Evolutionary conservation across 768 basidiomycete genomes (phyloP), one percentile per base, ranked within the genome.

Genomic region (Sporobolomyces pararoseus): DNA sequence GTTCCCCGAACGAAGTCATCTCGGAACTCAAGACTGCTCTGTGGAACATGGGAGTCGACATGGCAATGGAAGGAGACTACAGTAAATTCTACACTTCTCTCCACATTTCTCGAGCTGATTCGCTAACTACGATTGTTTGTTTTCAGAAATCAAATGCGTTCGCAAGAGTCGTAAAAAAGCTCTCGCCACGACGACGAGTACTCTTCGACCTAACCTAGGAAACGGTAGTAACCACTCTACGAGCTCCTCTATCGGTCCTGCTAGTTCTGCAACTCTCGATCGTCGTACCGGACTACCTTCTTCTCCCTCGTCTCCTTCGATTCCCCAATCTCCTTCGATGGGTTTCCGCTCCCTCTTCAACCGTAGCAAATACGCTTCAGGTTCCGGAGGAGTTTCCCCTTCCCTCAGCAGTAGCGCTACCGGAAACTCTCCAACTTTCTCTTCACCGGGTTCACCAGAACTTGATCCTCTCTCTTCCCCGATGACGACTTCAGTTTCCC

Each of bases 21-120:
- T 85, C 84, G 68, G 90, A 92, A 77, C 85, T 98, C 35, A 85
- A 85, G 76, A 83, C 84, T 70, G 88, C 93, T 17, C 83, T 99
- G 69, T 84, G 86, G 74, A 85, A 85, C 37, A 92, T 98, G 91
- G 96, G 95, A 25, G 82, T 99, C 63, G 92, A 94, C 66, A 84
- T 94, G 67, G 86, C 88, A 76, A 80, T 86, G 37, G 96, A 99
- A 81, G 88, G 87, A 73, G 91, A 96, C 77, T 98, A 85, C 82
- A 94, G 91, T 82, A 14, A 37, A 68, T 68, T 31, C 10, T 17
- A n/a, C 7, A 4, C 34, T 49, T 49, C 50, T 27, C 50, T 25
- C 23, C 50, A 10, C 29, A 3, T 51, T 25, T 25, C 25, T 29
- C n/a, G 29, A 7, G 23, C 17, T 51, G 7, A 21, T 7, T 53